Conservation (phyloP, 2,329 filamentous ascomycete genomes). For the Cladosporium sp. region DNA sequence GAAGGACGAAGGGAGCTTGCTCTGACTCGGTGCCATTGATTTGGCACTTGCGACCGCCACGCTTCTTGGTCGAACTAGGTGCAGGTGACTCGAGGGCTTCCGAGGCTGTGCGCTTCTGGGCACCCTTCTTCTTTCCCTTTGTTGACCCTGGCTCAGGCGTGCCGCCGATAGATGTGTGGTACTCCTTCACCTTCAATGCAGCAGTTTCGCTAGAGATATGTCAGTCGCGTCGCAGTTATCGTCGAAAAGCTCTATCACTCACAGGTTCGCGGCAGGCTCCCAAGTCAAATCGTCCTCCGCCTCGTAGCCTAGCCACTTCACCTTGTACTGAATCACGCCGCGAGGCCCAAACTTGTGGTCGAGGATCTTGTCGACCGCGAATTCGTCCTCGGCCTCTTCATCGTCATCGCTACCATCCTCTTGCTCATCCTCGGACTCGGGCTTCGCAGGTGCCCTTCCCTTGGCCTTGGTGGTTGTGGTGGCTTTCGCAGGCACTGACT, state of each 20-base stretch:
- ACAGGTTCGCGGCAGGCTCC: conserved; percentile 77
- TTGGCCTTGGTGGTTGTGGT: conserved; percentile 23
- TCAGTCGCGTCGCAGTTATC: neutral
- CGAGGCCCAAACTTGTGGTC: conserved; percentile 64
- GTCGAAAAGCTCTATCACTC: conserved; percentile 30
- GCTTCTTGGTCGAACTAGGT: conserved; percentile 30
- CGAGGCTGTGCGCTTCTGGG: conserved; percentile 29
- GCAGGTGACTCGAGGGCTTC: conserved; percentile 33
- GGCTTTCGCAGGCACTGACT: conserved; percentile 27
- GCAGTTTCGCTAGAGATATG: conserved; percentile 37
- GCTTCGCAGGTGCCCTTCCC: conserved; percentile 29
- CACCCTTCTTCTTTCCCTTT: conserved; percentile 33
- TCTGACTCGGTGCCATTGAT: conserved; percentile 33
- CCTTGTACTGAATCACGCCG: conserved; percentile 63
- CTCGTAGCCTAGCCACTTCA: conserved; percentile 81
- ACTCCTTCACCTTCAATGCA: conserved; percentile 62
- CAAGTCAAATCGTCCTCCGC: conserved; percentile 71
- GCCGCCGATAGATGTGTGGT: conserved; percentile 66
- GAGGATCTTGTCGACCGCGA: conserved; percentile 72
- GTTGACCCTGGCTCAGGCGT: conserved; percentile 49
- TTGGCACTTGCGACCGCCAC: conserved; percentile 30
- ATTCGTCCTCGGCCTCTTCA: conserved; percentile 58
- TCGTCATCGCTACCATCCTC: conserved; percentile 41
- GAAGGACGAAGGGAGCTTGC: conserved; percentile 60
- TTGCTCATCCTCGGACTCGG: conserved; percentile 34